Percentiles rank a stretch among this genome's conserved stretches.
These are phyloP conservation scores for Sphaerosporella brunnea DNA, from an alignment of 495 filamentous ascomycete species.

Conservation along the genomic window DNA sequence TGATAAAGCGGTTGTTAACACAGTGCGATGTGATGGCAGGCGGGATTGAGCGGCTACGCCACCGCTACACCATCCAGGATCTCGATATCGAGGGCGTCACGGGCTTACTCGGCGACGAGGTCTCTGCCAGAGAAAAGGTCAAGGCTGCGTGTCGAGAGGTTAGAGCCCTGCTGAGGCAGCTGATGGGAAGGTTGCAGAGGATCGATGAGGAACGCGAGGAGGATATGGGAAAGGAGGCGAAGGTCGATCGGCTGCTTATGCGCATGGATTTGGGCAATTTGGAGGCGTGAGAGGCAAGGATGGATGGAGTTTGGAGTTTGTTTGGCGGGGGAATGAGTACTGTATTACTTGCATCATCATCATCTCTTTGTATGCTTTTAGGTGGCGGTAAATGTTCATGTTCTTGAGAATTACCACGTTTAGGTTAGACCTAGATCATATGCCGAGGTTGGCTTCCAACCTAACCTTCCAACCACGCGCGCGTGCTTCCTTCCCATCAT, in stretches of 20 bases:
- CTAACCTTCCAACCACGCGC: too few species aligned
- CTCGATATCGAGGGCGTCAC: conserved; percentile 15
- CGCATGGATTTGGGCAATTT: conserved; percentile 51
- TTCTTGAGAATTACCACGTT: too few species aligned
- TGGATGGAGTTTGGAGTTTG: conserved; percentile 6
- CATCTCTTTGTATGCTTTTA: too few species aligned
- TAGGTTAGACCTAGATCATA: too few species aligned
- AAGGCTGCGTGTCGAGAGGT: conserved; percentile 13
- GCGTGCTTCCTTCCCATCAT: too few species aligned
- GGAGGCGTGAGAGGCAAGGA: neutral
- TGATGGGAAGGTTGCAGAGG: conserved; percentile 26
- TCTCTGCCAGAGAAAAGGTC: conserved; percentile 10
- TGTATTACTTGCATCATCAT: too few species aligned
- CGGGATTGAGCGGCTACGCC: conserved; percentile 43
- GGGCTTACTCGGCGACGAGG: conserved; percentile 14
- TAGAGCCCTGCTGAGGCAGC: conserved; percentile 13
- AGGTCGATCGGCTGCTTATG: conserved; percentile 68
- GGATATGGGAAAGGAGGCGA: conserved; percentile 37
- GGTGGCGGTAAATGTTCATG: too few species aligned
- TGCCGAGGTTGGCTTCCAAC: too few species aligned
- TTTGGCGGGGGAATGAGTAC: too few species aligned
- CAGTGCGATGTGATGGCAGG: conserved; percentile 62
- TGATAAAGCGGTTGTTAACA: conserved; percentile 51
- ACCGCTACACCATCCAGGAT: conserved; percentile 42
- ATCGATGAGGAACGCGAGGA: conserved; percentile 31